These are phyloP conservation scores for Tolypocladium ophioglossoides DNA, from an alignment of 2,329 filamentous ascomycete species.

Conservation along the genomic window DNA sequence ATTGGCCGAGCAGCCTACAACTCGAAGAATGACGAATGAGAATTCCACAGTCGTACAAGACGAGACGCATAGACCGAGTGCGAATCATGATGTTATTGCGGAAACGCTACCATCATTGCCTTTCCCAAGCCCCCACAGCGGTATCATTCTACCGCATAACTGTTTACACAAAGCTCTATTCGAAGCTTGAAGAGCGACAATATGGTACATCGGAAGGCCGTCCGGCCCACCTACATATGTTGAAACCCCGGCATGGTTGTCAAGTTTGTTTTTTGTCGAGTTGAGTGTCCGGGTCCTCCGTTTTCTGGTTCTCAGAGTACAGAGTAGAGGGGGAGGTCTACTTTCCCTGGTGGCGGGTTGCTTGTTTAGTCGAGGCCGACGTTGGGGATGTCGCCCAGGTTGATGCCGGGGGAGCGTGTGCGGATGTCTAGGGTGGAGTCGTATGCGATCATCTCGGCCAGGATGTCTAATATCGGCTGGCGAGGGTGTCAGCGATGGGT, in stretches of 20 bases:
- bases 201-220: constrained; percentile 26
- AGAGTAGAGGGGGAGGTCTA: background rate
- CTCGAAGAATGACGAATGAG: background rate
- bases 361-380: constrained; percentile 41
- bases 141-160: constrained; percentile 21
- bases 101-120: constrained; percentile 19
- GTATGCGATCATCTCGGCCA: constrained; percentile 96
- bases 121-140: constrained; percentile 19
- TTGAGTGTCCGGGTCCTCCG: background rate
- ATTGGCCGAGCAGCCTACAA: background rate
- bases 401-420: constrained; percentile 25
- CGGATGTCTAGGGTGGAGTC: constrained; percentile 63
- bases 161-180: constrained; percentile 33
- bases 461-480: constrained; percentile 83
- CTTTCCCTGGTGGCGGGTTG: background rate
- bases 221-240: constrained; percentile 12
- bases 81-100: constrained; percentile 17
- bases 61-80: background rate
- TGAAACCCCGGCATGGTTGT: background rate
- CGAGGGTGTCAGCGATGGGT: background rate
- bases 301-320: background rate
- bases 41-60: background rate
- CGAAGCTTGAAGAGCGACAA: constrained; percentile 24
- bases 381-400: constrained; percentile 37
- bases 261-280: background rate